phyloP scores from a whole-genome alignment of 2,329 filamentous ascomycete genomes.

The Pleomassaria siparia region DNA sequence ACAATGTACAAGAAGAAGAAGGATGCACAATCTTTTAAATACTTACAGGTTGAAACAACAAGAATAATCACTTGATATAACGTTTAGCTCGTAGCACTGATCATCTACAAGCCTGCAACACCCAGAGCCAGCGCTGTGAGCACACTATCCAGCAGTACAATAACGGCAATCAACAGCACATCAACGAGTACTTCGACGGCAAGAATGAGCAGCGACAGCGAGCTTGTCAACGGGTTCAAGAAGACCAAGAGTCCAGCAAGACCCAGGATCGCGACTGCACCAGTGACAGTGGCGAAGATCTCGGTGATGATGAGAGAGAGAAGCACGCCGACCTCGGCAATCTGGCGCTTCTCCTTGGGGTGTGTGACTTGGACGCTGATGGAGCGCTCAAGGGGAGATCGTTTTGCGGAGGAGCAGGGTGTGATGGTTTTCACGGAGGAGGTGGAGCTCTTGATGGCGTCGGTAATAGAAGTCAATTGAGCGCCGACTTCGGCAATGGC shows the following conservation, averaged over 20 bases:
- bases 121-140: slow-evolving; percentile 9
- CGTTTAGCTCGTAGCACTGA: no score
- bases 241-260: slow-evolving; percentile 16
- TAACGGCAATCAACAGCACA: slow-evolving; percentile 17
- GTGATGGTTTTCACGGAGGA: slow-evolving; percentile 11
- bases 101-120: slow-evolving; percentile 10
- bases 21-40: no score
- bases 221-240: slow-evolving; percentile 17
- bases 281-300: slow-evolving; percentile 21
- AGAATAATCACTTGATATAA: no score
- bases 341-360: slow-evolving; percentile 5
- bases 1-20: no score
- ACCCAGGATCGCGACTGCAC: slow-evolving; percentile 18
- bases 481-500: slow-evolving; percentile 19
- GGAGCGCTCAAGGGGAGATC: not conserved
- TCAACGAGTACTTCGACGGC: slow-evolving; percentile 19
- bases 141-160: slow-evolving; percentile 17
- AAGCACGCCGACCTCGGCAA: slow-evolving; percentile 6
- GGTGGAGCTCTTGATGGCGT: slow-evolving; percentile 13
- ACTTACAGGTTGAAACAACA: no score
- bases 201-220: slow-evolving; percentile 17
- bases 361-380: not conserved
- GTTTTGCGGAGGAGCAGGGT: not conserved
- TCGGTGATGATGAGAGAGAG: slow-evolving; percentile 22
- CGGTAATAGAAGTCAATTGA: slow-evolving; percentile 17